Evolutionary conservation across 78 protist species (phyloP), one percentile per base, ranked within the genome.

Genomic region (Dictyostelium capitatum): DNA sequence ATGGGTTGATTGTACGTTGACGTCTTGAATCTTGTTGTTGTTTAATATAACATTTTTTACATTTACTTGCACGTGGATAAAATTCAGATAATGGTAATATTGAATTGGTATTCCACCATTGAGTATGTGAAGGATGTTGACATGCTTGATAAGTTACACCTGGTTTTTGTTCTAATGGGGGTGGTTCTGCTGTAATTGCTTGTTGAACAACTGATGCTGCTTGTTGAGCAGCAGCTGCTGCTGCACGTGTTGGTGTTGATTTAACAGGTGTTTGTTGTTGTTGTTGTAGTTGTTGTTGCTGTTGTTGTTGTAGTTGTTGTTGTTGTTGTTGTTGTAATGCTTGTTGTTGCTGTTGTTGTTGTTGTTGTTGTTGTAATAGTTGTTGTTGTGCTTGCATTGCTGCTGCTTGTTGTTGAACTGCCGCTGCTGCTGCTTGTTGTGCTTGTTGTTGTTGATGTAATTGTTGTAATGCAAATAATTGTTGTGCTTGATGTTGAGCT

Each of bases 11-110:
- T 62, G 51, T 19, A 7, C 79, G 17, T 73, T 37, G 56, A 73
- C 79, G 79, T 73, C 59, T 79, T 6, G 83, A n/a, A 48, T 82
- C 89, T 51, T 82, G 89, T 72, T 89, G 94, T 56, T 89, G 94
- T 43, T 70, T 20, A 28, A 89, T 80, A 28, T 89, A 89, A 10
- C 94, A 89, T 28, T 80, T 79, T 28, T 80, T 79, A 30, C 94
- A 89, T 59, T 78, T 89, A 14, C 56, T 37, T 37, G 89, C 67
- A 19, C 87, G 77, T 15, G 83, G 43, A 72, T 89, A 89, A 51
- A 89, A 89, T 6, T 89, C 94, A 6, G 87, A 46, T 25, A 73
- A 15, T n/a, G 94, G 90, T 6, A 89, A n/a, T 9, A 78, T 83
- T 14, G 83, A 65, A 14, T 53, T 53, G 19, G 87, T 80, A 28